Evolutionary conservation across 495 filamentous ascomycete genomes (phyloP), one percentile per base, ranked within the genome.

Genomic region (Hypoxylon subgilvum): DNA sequence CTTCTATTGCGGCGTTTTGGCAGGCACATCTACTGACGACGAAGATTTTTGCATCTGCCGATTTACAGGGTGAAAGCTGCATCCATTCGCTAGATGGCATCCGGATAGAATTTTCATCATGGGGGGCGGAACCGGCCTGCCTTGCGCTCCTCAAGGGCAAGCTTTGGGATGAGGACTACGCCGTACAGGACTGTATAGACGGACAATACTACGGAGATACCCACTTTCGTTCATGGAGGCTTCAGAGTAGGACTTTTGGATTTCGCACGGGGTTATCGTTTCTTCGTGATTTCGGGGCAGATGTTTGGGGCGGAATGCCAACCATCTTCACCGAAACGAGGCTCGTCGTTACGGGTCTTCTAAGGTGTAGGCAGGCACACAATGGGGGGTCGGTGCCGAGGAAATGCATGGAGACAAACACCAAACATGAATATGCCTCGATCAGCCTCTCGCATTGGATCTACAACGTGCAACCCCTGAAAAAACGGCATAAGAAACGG

Each of bases 221-320:
- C 54, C 49, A 46, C 44, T 44, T 46, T 53, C 42, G n/a, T 42
- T 63, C 13, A 17, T 38, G 13, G 47, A 50, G 36, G n/a, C 6
- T 13, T 21, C 19, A 45, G 10, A 13, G 35, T 19, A 30, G 21
- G 34, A 36, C 9, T 27, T 38, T 39, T 56, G 18, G 8, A 8
- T 39, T 38, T 12, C 5, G 28, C 25, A 27, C 2, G 36, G 43
- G 21, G 23, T 40, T 31, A 18, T 23, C 17, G 27, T 18, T 17
- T 17, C 49, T 34, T 10, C 17, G 22, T 9, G 23, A 22, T 27
- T 14, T 34, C 9, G 6, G n/a, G n/a, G n/a, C n/a, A 35, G 16
- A 35, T 17, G 7, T 9, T 18, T 9, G 16, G 10, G 3, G 31
- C 28, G 23, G 8, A 41, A 38, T 36, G 14, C 21, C 21, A 39